Evolutionary conservation across 2,329 filamentous ascomycete genomes (phyloP).

Genomic region (Ophiostoma sp.): DNA sequence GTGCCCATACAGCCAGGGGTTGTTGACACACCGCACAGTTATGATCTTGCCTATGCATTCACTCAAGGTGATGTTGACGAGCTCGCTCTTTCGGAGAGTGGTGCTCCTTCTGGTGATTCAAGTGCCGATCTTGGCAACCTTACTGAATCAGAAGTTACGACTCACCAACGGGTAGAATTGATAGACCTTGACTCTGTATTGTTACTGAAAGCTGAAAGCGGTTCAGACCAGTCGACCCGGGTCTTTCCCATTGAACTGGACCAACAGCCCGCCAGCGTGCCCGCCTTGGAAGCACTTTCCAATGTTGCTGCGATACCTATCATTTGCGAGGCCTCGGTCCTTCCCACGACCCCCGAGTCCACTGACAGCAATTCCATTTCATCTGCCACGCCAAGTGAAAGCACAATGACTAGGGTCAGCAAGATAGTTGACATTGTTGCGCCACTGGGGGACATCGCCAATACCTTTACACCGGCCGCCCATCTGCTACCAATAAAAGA

Average conservation of each 20-base stretch:
- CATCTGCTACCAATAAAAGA: neutral
- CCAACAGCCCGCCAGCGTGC: neutral
- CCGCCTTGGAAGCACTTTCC: neutral
- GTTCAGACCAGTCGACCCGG: neutral
- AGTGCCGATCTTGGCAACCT: neutral
- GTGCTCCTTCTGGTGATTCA: constrained; percentile 1
- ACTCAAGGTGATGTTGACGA: neutral
- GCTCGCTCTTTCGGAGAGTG: neutral
- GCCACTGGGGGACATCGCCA: neutral
- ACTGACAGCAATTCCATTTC: neutral
- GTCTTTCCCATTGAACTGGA: neutral
- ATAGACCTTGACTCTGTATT: neutral
- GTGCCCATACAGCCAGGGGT: neutral
- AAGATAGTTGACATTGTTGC: neutral
- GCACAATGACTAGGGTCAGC: neutral
- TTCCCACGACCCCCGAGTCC: neutral
- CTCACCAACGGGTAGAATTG: neutral
- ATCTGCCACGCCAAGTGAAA: neutral
- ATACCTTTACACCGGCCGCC: neutral
- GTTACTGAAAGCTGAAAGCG: neutral
- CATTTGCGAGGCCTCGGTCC: neutral
- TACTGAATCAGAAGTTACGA: neutral
- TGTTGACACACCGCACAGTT: neutral
- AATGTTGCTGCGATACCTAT: neutral
- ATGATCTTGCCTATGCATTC: neutral